Evolutionary conservation across 148 eudicot genomes (phyloP).

Genomic region (Chenopodium quinoa): DNA sequence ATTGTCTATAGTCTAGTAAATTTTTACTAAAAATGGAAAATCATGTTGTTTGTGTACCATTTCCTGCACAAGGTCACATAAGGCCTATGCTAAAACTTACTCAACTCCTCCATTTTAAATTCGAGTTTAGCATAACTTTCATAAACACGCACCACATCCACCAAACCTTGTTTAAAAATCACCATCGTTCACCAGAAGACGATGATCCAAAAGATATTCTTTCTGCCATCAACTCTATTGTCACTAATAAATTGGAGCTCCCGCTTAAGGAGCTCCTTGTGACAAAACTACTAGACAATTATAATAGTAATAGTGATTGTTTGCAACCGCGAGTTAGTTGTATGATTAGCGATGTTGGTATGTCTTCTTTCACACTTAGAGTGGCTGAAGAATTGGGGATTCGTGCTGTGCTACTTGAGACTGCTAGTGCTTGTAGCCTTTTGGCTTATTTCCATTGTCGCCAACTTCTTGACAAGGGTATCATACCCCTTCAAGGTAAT

Average conservation of each 20-base stretch:
- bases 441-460: neutral
- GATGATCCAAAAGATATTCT: neutral
- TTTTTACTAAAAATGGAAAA: neutral
- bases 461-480: conserved; percentile 17
- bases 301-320: neutral
- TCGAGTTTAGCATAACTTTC: conserved; percentile 26
- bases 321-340: neutral
- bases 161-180: conserved; percentile 9
- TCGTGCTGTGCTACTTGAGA: conserved; percentile 11
- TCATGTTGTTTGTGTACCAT: conserved; percentile 26
- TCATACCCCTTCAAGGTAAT: conserved; percentile 17
- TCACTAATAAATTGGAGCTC: neutral
- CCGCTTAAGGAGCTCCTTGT: conserved; percentile 15
- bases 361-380: neutral
- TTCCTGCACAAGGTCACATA: conserved; percentile 35
- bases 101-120: conserved; percentile 23
- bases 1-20: too few species aligned
- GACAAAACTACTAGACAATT: neutral
- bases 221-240: neutral
- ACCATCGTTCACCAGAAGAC: neutral
- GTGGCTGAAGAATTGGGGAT: conserved; percentile 12
- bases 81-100: conserved; percentile 26
- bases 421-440: conserved; percentile 10
- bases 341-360: conserved; percentile 3
- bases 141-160: conserved; percentile 25